Base-by-base conservation (phyloP, 2,329 filamentous ascomycete species). In the Gnomoniopsis sp. region DNA sequence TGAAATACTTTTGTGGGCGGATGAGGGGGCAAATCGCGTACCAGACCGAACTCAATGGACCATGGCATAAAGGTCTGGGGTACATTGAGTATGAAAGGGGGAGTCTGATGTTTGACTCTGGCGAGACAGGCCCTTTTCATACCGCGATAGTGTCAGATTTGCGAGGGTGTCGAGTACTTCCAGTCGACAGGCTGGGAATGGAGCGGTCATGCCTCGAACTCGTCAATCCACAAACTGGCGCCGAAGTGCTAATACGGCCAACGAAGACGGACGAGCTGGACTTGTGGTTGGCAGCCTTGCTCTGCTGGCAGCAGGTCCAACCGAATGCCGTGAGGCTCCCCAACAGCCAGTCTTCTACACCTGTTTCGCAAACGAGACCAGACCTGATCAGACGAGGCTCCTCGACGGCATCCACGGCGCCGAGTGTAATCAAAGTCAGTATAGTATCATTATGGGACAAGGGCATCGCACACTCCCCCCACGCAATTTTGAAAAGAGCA, bases 391-490 rank as follows among this genome's bases (percentile, higher is more conserved):
- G 78, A 54, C 75, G 78, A 44, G 64, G 70, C 4, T 74, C 76
- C n/a, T 70, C 71, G 0, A 65, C 71, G 6, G 59, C 67, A 61
- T 74, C 74, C 15, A 68, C 67, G 21, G 60, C 66, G 22, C 44
- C 44, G 36, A 53, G 49, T 57, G 95, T 98, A 64, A 98, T 98
- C 77, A 99, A 98, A 71, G 91, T 97, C 50, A 95, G 92, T 57
- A 93, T 92, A 69, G 85, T 96, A 69, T 87, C 92, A 69, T 80
- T 96, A 49, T 97, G 93, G 93, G 92, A 98, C 73, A 95, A 89
- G 70, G 88, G 87, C 1, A 69, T 77, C 7, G 79, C 84, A 14
- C 73, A 74, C 19, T 80, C 81, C 41, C 83, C 85, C 6, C 75
- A 78, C 48, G 77, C 83, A 19, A 81, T 87, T 57, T 77, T 84